Conservation (phyloP, 495 filamentous ascomycete species). For the Penicillium ucsense region DNA sequence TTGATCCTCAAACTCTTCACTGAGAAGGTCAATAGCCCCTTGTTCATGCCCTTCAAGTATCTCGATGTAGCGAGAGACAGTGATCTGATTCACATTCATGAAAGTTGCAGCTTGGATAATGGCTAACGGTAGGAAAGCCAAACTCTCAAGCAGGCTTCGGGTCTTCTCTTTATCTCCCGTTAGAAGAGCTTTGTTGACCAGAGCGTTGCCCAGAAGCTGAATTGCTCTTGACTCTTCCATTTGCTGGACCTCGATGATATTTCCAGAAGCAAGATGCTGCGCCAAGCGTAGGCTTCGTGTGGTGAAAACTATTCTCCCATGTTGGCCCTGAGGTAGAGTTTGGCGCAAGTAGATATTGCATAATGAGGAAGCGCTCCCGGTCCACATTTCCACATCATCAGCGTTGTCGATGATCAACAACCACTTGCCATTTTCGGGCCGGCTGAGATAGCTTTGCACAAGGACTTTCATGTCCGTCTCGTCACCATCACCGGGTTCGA, state of each 20-base stretch:
- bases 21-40: constrained; percentile 31
- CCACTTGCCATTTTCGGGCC: constrained; percentile 19
- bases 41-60: constrained; percentile 34
- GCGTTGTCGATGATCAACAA: constrained; percentile 34
- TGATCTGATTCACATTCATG: constrained; percentile 31
- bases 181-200: constrained; percentile 16
- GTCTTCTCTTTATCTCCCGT: no score
- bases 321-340: background rate
- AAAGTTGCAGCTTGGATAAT: constrained; percentile 36
- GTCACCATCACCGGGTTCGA: background rate
- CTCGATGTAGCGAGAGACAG: constrained; percentile 31
- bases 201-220: constrained; percentile 11
- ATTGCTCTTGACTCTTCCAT: constrained; percentile 16
- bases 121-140: no score
- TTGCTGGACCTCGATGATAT: constrained; percentile 17
- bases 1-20: constrained; percentile 40
- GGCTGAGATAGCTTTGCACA: no score
- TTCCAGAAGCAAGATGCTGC: constrained; percentile 3
- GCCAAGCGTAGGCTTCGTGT: constrained; percentile 23
- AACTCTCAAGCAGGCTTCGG: no score
- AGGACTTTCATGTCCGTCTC: no score
- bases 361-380: background rate
- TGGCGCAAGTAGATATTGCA: no score
- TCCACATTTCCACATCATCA: constrained; percentile 28
- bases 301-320: constrained; percentile 28